Conservation (phyloP, 2,329 filamentous ascomycete genomes). For the Phyllosticta citribraziliensis region DNA sequence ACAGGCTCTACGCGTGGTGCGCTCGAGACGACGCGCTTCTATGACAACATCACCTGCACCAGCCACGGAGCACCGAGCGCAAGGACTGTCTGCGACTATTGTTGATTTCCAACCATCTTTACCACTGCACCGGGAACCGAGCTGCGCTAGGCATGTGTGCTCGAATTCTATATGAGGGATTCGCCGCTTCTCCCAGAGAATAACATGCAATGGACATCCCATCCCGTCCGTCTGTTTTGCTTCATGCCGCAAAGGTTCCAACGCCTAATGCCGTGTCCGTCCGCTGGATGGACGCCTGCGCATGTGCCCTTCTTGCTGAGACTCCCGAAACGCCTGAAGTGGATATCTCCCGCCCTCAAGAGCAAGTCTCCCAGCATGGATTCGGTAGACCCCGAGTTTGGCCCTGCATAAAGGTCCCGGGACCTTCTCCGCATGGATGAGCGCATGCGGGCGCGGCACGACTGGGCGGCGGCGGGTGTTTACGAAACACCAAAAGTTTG, state of each 20-base stretch:
- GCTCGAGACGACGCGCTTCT: background rate
- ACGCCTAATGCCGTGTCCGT: background rate
- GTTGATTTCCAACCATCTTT: background rate
- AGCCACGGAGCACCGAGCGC: background rate
- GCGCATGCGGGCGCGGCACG: background rate
- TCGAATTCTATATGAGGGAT: background rate
- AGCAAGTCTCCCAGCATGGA: background rate
- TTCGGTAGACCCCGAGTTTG: background rate
- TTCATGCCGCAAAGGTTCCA: background rate
- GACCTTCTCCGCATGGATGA: background rate
- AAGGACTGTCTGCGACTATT: background rate
- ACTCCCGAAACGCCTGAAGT: background rate
- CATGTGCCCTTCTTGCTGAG: background rate
- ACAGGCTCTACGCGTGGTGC: background rate
- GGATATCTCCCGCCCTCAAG: background rate
- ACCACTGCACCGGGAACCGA: background rate
- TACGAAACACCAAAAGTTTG: background rate
- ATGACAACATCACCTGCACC: background rate
- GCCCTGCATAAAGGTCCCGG: background rate
- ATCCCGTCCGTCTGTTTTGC: background rate
- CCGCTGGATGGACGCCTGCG: background rate
- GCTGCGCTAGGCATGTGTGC: background rate
- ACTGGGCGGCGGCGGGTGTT: background rate
- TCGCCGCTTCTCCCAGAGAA: background rate
- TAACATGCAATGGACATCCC: background rate